Evolutionary conservation across 2,329 filamentous ascomycete genomes (phyloP).

Genomic region (Dryadomyces quercivorus): DNA sequence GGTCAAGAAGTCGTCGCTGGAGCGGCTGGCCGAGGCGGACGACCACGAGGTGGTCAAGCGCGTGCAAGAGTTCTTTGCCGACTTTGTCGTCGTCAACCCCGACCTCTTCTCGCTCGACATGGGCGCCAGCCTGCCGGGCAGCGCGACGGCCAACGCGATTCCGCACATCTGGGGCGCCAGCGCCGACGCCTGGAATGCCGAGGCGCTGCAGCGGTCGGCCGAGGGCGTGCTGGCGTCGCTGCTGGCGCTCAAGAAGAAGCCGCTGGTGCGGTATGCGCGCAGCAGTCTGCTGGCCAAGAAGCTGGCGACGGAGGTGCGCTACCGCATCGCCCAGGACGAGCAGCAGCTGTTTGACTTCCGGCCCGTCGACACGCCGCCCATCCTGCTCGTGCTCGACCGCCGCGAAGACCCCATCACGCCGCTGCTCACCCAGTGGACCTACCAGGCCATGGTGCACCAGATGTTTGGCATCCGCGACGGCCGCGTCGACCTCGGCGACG

Average conservation of each 20-base stretch:
- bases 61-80: conserved; percentile 92
- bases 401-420: conserved; percentile 93
- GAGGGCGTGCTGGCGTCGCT: conserved; percentile 79
- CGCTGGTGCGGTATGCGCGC: conserved; percentile 84
- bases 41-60: conserved; percentile 92
- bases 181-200: conserved; percentile 82
- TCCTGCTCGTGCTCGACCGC: conserved; percentile 80
- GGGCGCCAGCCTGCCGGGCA: background rate
- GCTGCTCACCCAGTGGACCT: conserved; percentile 93
- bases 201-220: conserved; percentile 72
- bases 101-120: conserved; percentile 79
- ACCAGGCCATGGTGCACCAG: conserved; percentile 99
- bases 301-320: conserved; percentile 81
- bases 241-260: conserved; percentile 89
- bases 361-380: conserved; percentile 86
- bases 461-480: conserved; percentile 88
- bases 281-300: conserved; percentile 87
- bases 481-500: conserved; percentile 60
- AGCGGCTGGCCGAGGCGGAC: conserved; percentile 88
- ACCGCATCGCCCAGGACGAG: conserved; percentile 89
- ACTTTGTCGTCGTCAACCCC: conserved; percentile 89
- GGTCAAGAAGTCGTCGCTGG: conserved; percentile 88
- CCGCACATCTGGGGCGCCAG: conserved; percentile 66
- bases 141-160: conserved; percentile 17
- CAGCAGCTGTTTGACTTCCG: conserved; percentile 95